Evolutionary conservation across 257 asterid genomes (phyloP), one percentile per base, ranked within the genome.

Genomic region (Coffea canephora): DNA sequence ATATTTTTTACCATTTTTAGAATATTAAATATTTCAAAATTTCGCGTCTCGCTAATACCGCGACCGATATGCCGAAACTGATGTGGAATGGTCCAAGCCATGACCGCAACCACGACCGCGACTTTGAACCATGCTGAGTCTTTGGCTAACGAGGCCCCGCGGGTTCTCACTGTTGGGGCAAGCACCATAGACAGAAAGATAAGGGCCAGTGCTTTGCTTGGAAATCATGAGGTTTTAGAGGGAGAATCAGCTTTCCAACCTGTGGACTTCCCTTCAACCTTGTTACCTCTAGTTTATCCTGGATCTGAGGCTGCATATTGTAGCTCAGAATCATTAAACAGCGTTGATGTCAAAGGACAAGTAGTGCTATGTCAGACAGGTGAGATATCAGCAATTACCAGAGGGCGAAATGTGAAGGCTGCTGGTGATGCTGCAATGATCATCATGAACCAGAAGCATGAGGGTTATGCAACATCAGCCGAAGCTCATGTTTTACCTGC

Each of bases 101-200:
- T 31, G 34, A 31, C 34, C 34, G 34, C 34, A 31, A 31, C 34
- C 34, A 31, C 1, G 1, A 31, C 34, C 34, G 34, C 34, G 34
- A 31, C 34, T 31, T 31, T 31, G 1, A 31, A 31, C 34, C 34
- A 31, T 31, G 34, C 27, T 19, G 9, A 14, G 27, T 55, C 64
- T 14, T 15, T 41, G 50, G 1, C 1, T 4, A 79, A 79, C 6
- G 77, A 71, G n/a, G 82, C 82, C n/a, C 82, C 82, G 1, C 71
- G 77, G 82, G 27, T 71, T 59, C 82, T 79, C 62, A 79, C 77
- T 27, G 82, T 79, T 1, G 82, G 82, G 3, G 82, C 82, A 15
- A 57, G 77, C 34, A 71, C 82, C 61, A 70, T 18, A 4, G 82
- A 79, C 14, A 71, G 82, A 21, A 79, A 71, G 49, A 39, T 70